A percentile compares a stretch with the other conserved stretches of the same genome.
Conservation (phyloP, 352 stramenopile genomes). For the Pythium volutum region DNA sequence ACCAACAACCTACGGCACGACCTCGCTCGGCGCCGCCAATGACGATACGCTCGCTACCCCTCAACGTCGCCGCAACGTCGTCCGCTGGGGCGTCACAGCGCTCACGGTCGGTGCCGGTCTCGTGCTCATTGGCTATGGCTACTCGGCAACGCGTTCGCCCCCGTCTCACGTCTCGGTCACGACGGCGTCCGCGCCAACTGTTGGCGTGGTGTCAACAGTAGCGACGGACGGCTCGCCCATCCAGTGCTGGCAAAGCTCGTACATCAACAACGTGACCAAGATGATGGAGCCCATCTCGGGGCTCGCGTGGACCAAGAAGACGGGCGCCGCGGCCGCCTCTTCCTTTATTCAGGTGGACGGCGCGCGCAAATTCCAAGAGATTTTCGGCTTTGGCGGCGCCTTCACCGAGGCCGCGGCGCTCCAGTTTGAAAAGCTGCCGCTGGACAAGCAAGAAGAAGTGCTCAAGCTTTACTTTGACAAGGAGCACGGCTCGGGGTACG, state of each 20-base stretch:
- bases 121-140: constrained; percentile 27
- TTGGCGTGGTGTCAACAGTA: not conserved
- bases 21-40: constrained; percentile 26
- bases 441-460: constrained; percentile 77
- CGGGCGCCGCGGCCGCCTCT: not conserved
- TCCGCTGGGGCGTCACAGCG: constrained; percentile 30
- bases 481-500: constrained; percentile 76
- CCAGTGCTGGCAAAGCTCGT: constrained; percentile 68
- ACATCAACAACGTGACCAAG: constrained; percentile 45
- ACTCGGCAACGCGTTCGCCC: not conserved
- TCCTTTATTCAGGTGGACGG: constrained; percentile 58
- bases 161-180: not conserved
- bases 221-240: constrained; percentile 22
- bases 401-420: constrained; percentile 91
- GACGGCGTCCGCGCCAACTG: not conserved
- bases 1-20: constrained; percentile 47
- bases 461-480: constrained; percentile 88
- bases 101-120: constrained; percentile 28
- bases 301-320: constrained; percentile 40
- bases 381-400: constrained; percentile 89
- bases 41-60: constrained; percentile 19
- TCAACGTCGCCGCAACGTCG: constrained; percentile 26
- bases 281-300: constrained; percentile 61
- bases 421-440: constrained; percentile 82
- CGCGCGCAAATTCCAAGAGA: constrained; percentile 61